phyloP scores from a whole-genome alignment of 352 stramenopile genomes.

The Plasmopara viticola region DNA sequence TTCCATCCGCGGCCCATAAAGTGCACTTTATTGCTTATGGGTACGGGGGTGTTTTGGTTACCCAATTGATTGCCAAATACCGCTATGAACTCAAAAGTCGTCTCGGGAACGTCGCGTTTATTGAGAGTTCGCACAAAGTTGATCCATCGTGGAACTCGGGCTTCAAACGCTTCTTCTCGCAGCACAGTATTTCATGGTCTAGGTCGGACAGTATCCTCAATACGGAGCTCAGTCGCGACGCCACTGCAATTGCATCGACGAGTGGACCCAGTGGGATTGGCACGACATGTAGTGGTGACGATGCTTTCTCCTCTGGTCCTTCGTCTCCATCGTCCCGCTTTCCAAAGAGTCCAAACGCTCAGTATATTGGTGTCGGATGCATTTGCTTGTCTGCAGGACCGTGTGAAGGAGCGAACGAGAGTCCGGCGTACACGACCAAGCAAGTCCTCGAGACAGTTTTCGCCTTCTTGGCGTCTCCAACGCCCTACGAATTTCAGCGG shows the following conservation, averaged over 20 bases:
- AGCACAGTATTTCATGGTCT: slow-evolving; percentile 80
- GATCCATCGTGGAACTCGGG: slow-evolving; percentile 60
- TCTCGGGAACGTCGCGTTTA: slow-evolving; percentile 79
- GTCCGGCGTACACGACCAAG: slow-evolving; percentile 64
- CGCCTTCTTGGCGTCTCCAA: slow-evolving; percentile 68
- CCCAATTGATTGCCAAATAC: slow-evolving; percentile 79
- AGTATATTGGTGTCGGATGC: slow-evolving; percentile 53
- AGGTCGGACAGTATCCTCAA: slow-evolving; percentile 55
- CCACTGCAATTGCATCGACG: slow-evolving; percentile 14
- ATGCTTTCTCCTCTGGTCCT: slow-evolving; percentile 11
- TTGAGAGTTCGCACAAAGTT: slow-evolving; percentile 83
- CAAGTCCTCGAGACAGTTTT: slow-evolving; percentile 75
- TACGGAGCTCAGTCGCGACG: slow-evolving; percentile 43
- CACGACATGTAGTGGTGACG: slow-evolving; percentile 20
- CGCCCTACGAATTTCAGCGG: slow-evolving; percentile 73
- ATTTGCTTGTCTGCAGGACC: slow-evolving; percentile 73
- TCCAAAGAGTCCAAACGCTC: slow-evolving; percentile 28
- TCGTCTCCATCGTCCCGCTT: slow-evolving; percentile 21
- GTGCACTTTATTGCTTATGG: slow-evolving; percentile 88
- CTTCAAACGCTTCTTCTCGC: slow-evolving; percentile 77
- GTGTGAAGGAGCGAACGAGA: slow-evolving; percentile 39
- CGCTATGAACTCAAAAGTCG: slow-evolving; percentile 70
- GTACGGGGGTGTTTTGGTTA: slow-evolving; percentile 70
- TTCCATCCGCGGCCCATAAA: slow-evolving; percentile 65
- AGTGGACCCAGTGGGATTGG: slow-evolving; percentile 7